A percentile compares a stretch with the other conserved stretches of the same genome.
phyloP scores from a whole-genome alignment of 1,284 basidiomycete species.

The Rhodotorula sp. region DNA sequence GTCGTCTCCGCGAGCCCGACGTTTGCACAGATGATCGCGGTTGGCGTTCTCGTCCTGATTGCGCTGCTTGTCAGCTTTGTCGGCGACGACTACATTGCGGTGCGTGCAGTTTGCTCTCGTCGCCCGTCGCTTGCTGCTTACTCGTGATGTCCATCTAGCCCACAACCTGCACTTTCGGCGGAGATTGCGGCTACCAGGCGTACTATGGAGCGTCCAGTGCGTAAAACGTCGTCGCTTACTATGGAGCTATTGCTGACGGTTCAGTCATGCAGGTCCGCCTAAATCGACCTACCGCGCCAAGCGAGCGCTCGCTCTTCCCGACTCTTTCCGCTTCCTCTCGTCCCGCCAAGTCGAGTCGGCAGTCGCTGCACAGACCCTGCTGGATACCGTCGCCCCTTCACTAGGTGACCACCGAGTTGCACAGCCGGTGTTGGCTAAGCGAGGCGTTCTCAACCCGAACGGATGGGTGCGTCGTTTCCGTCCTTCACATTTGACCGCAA shows the following conservation, averaged over 20 bases:
- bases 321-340: neutral
- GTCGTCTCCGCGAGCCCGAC: conserved; percentile 41
- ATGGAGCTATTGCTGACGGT: neutral
- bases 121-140: too few relatives aligned
- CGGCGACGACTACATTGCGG: conserved; percentile 43
- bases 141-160: conserved; percentile 9
- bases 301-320: conserved; percentile 4
- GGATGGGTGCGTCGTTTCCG: conserved; percentile 19
- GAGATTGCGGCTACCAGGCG: conserved; percentile 36
- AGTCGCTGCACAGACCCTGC: too few relatives aligned
- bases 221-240: too few relatives aligned
- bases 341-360: neutral
- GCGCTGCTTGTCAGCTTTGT: conserved; percentile 38
- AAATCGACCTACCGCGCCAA: conserved; percentile 22
- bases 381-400: too few relatives aligned
- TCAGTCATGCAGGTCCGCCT: conserved; percentile 13
- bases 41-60: conserved; percentile 35
- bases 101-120: neutral
- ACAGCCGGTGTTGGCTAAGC: neutral
- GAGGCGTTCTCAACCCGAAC: conserved; percentile 34
- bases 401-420: too few relatives aligned
- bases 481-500: neutral
- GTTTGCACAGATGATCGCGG: conserved; percentile 36
- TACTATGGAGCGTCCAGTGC: neutral
- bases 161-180: conserved; percentile 43